Evolutionary conservation across 768 basidiomycete species (phyloP), one percentile per base, ranked within the genome.

Genomic region (Russula sp.): DNA sequence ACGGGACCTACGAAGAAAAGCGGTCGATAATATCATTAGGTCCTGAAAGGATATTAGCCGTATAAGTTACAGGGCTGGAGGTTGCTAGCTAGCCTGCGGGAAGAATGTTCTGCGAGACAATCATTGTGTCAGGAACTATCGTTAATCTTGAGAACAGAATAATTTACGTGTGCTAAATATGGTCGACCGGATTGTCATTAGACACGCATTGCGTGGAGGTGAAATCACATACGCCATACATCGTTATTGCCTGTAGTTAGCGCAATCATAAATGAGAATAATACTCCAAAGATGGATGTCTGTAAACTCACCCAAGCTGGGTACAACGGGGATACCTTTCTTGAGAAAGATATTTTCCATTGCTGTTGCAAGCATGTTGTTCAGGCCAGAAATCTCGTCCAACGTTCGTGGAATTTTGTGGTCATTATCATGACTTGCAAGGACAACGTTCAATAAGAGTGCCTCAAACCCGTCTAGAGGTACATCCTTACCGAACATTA

Each of bases 341-440:
- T 76, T 81, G 13, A 80, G 75, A 70, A 97, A 95, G n/a, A 87
- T 77, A 22, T 84, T 76, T 67, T 83, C 75, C 89, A 97, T 94
- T 73, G 82, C 85, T 42, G 72, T 74, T 14, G 87, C 84, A 54
- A 94, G 78, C 46, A 75, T 77, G 18, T 83, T 78, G 72, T 97
- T 97, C 49, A 88, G 77, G 9, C 82, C 79, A 71, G 86, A 88
- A 61, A 97, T 94, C 74, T 95, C 92, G 50, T 78, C 77, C 2
- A 86, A 80, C 44, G 92, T 91, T 60, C 94, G 85, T 56, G 94
- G 93, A n/a, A 88, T 71, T 65, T 84, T 79, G 61, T 83, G 83
- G 73, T 95, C 93, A 72, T 87, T 91, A 72, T 96, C 93, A 74
- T 92, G 91, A 77, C 91, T 90, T 64, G 54, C 42, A 36, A 68